phyloP scores from a whole-genome alignment of 2,329 filamentous ascomycete genomes.

The Diplodia sapinea region DNA sequence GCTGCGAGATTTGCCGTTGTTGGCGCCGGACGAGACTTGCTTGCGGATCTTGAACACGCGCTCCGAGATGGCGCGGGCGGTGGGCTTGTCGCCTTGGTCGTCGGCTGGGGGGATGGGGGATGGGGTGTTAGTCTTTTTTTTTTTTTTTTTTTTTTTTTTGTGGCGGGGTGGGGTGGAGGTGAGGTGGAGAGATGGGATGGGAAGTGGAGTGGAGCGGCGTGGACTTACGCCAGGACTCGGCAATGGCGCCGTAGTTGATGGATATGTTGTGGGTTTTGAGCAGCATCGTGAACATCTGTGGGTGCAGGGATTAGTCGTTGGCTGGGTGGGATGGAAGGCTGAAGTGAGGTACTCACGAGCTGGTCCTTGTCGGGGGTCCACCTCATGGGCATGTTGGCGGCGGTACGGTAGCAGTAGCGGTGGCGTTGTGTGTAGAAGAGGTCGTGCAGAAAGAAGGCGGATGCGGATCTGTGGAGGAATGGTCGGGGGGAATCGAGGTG shows the following conservation, averaged over 20 bases:
- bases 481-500: neutral
- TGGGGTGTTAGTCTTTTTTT: neutral
- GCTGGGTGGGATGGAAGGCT: neutral
- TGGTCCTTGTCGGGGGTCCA: conserved; percentile 38
- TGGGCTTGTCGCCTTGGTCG: conserved; percentile 26
- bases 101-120: neutral
- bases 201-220: no score
- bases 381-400: conserved; percentile 34
- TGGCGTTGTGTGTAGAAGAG: neutral
- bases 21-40: neutral
- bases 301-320: neutral
- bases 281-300: conserved; percentile 19
- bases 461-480: neutral
- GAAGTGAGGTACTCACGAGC: conserved; percentile 23
- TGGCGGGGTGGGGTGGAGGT: neutral
- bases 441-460: neutral
- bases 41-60: conserved; percentile 28
- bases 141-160: no score
- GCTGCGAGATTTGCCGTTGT: neutral
- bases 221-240: conserved; percentile 24
- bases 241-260: conserved; percentile 20
- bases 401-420: neutral
- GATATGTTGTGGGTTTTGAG: conserved; percentile 8
- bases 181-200: neutral
- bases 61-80: conserved; percentile 28